These are phyloP conservation scores for Cryptosporidium muris DNA, from an alignment of 169 alveolate species.

Conservation along the genomic window DNA sequence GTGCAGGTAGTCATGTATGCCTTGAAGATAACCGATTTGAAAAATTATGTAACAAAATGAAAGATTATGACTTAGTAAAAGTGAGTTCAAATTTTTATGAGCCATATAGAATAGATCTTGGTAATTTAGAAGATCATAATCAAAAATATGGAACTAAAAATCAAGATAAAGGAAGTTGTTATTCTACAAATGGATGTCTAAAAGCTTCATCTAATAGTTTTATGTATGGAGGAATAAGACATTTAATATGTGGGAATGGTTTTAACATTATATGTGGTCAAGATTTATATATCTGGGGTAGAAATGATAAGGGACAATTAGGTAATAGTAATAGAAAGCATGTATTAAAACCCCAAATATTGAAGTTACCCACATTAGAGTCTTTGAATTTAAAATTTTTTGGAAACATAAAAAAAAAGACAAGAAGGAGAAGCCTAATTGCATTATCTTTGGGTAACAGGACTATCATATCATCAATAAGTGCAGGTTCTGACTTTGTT, in stretches of 20 bases:
- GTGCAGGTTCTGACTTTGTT: constrained; percentile 70
- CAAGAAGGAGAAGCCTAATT: constrained; percentile 60
- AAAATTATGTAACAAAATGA: constrained; percentile 24
- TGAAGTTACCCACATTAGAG: constrained; percentile 46
- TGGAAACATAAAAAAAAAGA: constrained; percentile 47
- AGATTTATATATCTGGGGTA: constrained; percentile 58
- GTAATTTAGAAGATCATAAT: not conserved
- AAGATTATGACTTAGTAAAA: constrained; percentile 23
- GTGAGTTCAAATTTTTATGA: constrained; percentile 53
- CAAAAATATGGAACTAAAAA: not conserved
- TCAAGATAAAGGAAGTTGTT: not conserved
- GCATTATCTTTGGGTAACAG: constrained; percentile 52
- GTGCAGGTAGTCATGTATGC: constrained; percentile 65
- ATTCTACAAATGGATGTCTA: not conserved
- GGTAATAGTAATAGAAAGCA: constrained; percentile 51
- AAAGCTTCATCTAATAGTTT: not conserved
- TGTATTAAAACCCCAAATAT: constrained; percentile 34
- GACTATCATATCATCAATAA: constrained; percentile 52
- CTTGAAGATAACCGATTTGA: constrained; percentile 46
- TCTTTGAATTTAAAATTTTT: constrained; percentile 32
- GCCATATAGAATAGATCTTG: constrained; percentile 55
- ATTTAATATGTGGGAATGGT: constrained; percentile 65
- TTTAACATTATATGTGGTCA: constrained; percentile 61
- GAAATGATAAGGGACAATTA: constrained; percentile 68
- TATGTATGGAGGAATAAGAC: constrained; percentile 55